Base-by-base conservation (phyloP, 805 yeast species). In the Metschnikowia santaceciliae region DNA sequence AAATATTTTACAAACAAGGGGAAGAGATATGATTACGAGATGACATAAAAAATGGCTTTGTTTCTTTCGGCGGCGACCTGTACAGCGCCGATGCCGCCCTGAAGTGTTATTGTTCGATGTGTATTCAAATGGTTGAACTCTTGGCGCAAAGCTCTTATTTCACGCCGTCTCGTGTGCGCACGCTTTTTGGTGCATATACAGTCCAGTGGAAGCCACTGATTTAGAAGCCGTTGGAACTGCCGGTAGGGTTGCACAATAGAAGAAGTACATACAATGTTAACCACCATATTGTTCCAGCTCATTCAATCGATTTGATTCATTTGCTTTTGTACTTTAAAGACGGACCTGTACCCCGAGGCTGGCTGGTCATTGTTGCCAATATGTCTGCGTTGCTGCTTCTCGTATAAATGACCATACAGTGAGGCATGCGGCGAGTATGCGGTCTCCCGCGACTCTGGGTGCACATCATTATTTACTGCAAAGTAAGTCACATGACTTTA, bases 401-500 rank as follows among this genome's bases (percentile, higher is more conserved):
- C 10, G 26, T 20, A 37, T 37, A 37, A 23, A 23, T 19, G 30
- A 15, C 22, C 15, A 37, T 23, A 37, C 26, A 37, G 40, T 20
- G 26, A 13, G 22, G 40, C 22, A 39, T 20, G 30, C 41, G 30
- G 41, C 26, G 15, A 15, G n/a, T 20, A 38, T 38, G 41, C 23
- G 30, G 41, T 17, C 17, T 7, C 19, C 15, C 42, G 32, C 36
- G 36, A 32, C 44, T 11, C 23, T 13, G 3, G 36, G 45, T 19
- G 44, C 45, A 39, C 42, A 8, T 26, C 22, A 42, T 32, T 14
- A 14, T 26, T 11, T 20, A 34, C 22, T 42, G n/a, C 34, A 32
- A n/a, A 10, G 40, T 43, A 39, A 34, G 47, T 44, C 47, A 44
- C 47, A 44, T 44, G 47, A 35, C 47, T 20, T n/a, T n/a, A 23